A percentile compares a stretch with the other conserved stretches of the same genome.
Conservation (phyloP, 305 asterid genomes). For the Fraxinus sp. region DNA sequence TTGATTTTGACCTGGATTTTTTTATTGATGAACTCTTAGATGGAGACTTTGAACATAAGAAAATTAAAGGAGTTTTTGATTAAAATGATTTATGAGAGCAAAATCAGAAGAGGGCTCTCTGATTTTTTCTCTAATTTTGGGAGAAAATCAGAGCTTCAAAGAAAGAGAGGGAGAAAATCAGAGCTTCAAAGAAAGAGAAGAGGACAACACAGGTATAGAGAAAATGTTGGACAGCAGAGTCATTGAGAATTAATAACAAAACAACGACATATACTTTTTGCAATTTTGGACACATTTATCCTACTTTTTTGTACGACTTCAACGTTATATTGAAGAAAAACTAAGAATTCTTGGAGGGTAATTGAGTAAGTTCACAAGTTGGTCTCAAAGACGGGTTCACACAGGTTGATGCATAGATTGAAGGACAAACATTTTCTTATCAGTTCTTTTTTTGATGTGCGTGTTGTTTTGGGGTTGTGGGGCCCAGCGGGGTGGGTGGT, state of each 20-base stretch:
- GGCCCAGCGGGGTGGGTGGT: not conserved
- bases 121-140: not conserved
- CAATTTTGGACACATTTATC: not conserved
- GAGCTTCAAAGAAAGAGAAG: not conserved
- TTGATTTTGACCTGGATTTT: not conserved
- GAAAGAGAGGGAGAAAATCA: not conserved
- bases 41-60: constrained; percentile 10
- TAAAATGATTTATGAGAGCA: not conserved
- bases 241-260: not conserved
- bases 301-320: not conserved
- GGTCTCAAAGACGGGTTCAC: not conserved
- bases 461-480: not conserved
- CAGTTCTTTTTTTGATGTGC: not conserved
- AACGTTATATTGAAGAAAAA: not conserved
- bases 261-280: not conserved
- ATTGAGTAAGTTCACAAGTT: not conserved
- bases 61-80: not conserved
- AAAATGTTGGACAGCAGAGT: not conserved
- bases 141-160: no score
- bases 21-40: not conserved
- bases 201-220: not conserved
- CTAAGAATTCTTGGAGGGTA: not conserved
- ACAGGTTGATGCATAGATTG: not conserved
- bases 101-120: not conserved
- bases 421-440: not conserved